Evolutionary conservation across 768 basidiomycete genomes (phyloP).

Genomic region (Phanerodontia chrysosporium): DNA sequence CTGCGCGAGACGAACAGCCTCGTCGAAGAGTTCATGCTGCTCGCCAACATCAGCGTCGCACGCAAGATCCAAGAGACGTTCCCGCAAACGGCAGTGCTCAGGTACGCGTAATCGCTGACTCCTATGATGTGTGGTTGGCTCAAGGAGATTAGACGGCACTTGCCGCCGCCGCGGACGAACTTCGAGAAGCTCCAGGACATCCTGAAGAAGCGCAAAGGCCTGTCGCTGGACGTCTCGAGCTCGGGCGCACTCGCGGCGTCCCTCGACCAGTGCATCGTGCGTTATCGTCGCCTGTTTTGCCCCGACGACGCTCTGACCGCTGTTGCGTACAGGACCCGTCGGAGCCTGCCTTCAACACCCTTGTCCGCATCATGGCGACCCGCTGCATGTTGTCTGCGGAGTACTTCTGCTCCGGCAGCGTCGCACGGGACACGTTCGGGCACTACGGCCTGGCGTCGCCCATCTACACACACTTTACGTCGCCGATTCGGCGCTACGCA

Average conservation of each 20-base stretch:
- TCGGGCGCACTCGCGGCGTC: constrained; percentile 88
- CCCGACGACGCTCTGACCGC: no score
- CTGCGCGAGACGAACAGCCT: constrained; percentile 90
- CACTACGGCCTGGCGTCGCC: constrained; percentile 97
- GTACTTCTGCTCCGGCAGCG: constrained; percentile 96
- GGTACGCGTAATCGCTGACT: no score
- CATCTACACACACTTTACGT: constrained; percentile 98
- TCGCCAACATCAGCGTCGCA: constrained; percentile 95
- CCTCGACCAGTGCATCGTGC: constrained; percentile 80
- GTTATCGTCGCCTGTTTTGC: constrained; percentile 28
- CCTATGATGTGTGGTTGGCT: no score
- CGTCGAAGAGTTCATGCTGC: constrained; percentile 98
- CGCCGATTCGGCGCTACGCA: constrained; percentile 94
- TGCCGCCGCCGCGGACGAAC: constrained; percentile 87
- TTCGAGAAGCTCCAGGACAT: constrained; percentile 97
- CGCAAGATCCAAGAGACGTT: constrained; percentile 89
- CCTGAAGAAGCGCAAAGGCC: constrained; percentile 75
- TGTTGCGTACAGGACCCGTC: constrained; percentile 60
- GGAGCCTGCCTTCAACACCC: constrained; percentile 91
- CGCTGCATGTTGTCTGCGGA: constrained; percentile 98
- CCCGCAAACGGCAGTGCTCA: constrained; percentile 94
- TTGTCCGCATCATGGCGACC: constrained; percentile 98
- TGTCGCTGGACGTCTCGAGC: constrained; percentile 84
- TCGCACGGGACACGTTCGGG: constrained; percentile 86
- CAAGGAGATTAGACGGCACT: constrained; percentile 65